Evolutionary conservation across 768 basidiomycete species (phyloP), one percentile per base, ranked within the genome.

Genomic region (Scleroderma bovista): DNA sequence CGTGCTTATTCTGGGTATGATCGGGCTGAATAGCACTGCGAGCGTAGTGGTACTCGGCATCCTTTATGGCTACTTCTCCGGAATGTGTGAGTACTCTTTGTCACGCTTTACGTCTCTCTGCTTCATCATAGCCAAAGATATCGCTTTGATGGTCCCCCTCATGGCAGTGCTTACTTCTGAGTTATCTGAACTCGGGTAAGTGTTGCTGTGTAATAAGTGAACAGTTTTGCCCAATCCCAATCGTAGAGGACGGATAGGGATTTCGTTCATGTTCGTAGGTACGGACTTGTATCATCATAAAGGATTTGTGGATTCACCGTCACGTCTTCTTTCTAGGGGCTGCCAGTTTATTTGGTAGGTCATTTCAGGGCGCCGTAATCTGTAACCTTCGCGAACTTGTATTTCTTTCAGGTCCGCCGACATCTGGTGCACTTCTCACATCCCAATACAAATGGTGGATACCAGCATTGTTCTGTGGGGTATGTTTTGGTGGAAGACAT

Each of bases 351-450:
- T 6, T 62, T 17, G 53, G 54, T 57, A 53, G 24, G 54, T 68
- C 60, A 16, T 43, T 46, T 4, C 29, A 33, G 29, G 7, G 6
- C 3, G 8, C 16, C 22, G 17, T 13, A 42, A 12, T 22, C 32
- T 15, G 15, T 24, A 39, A 36, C 34, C n/a, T 36, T 11, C 10
- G 24, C n/a, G n/a, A n/a, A 43, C 32, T 3, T 38, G 37, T 22
- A 29, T 42, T 16, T 2, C 5, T 34, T 6, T 16, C 46, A 75
- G 80, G 79, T 6, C 75, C 77, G 1, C 82, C 83, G 1, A 70
- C 83, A 37, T 70, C 74, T n/a, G 81, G 83, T 1, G 76, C 77
- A 0, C 60, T 84, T n/a, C 72, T 84, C 5, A 73, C 78, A 1
- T 52, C 68, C 11, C 57, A 70, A 8, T 81, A 75, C 56, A 65